These are phyloP conservation scores for Thraustotheca clavata DNA, from an alignment of 352 stramenopile species.

Conservation along the genomic window DNA sequence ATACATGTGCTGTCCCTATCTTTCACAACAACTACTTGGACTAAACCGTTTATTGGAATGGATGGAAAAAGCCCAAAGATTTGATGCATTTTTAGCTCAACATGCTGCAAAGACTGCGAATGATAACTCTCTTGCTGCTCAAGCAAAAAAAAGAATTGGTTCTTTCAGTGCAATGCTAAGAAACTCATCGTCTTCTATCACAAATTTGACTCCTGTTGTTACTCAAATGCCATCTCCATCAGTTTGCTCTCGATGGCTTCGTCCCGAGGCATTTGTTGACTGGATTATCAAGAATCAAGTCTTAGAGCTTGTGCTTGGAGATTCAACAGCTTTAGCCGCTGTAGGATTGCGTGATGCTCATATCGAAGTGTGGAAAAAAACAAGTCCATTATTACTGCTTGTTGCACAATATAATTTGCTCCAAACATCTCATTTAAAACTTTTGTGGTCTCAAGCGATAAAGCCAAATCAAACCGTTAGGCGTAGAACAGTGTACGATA, in stretches of 20 bases:
- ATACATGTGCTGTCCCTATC: slow-evolving; percentile 77
- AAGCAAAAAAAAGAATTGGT: slow-evolving; percentile 28
- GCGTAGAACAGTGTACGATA: slow-evolving; percentile 60
- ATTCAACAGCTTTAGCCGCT: slow-evolving; percentile 51
- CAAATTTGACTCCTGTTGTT: slow-evolving; percentile 25
- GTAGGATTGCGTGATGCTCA: slow-evolving; percentile 70
- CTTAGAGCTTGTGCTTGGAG: slow-evolving; percentile 71
- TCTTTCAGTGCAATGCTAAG: slow-evolving; percentile 21
- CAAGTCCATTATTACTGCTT: slow-evolving; percentile 58
- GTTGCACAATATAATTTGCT: slow-evolving; percentile 46
- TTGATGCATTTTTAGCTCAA: slow-evolving; percentile 33
- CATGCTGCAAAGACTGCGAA: background rate
- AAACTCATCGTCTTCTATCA: slow-evolving; percentile 26
- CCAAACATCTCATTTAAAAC: slow-evolving; percentile 51
- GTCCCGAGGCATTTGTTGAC: slow-evolving; percentile 60
- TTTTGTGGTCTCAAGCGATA: slow-evolving; percentile 70
- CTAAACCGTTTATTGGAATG: slow-evolving; percentile 66
- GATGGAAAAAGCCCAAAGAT: slow-evolving; percentile 63
- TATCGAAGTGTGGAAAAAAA: slow-evolving; percentile 75
- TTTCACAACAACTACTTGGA: slow-evolving; percentile 60
- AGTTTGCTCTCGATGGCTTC: slow-evolving; percentile 56
- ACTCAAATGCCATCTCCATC: slow-evolving; percentile 25
- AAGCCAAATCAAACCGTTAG: slow-evolving; percentile 51
- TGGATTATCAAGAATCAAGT: slow-evolving; percentile 73
- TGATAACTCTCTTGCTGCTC: background rate